Conservation (phyloP, 495 filamentous ascomycete genomes). For the Bathelium albidoporum region DNA sequence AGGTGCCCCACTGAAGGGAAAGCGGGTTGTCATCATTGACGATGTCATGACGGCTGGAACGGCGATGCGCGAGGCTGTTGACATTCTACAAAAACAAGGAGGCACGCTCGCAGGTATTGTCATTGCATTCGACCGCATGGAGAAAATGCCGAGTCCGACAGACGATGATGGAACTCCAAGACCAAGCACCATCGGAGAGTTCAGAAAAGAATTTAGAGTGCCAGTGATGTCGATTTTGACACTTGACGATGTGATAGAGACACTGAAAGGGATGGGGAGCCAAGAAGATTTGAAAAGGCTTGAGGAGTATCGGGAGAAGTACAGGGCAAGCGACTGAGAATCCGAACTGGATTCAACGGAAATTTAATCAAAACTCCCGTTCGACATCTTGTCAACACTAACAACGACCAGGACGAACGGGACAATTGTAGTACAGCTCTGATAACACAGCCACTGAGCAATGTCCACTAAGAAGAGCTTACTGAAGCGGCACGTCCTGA, state of each 20-base stretch:
- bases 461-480: too few species aligned
- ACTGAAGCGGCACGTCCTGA: too few species aligned
- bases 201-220: constrained; percentile 51
- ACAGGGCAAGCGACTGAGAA: constrained; percentile 48
- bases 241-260: constrained; percentile 72
- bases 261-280: constrained; percentile 41
- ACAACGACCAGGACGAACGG: neutral
- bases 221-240: constrained; percentile 36
- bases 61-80: constrained; percentile 81
- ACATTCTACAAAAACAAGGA: constrained; percentile 69
- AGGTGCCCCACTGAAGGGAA: constrained; percentile 70
- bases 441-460: too few species aligned
- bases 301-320: constrained; percentile 70
- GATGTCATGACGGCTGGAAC: constrained; percentile 95
- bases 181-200: constrained; percentile 54
- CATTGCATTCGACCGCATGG: constrained; percentile 77
- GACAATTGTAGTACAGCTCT: too few species aligned
- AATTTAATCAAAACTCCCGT: neutral
- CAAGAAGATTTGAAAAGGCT: constrained; percentile 58
- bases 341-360: neutral
- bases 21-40: constrained; percentile 80
- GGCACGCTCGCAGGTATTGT: constrained; percentile 75
- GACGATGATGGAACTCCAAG: constrained; percentile 7
- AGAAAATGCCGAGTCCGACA: constrained; percentile 49
- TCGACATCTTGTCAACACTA: neutral